Percentiles rank a stretch among this genome's conserved stretches.
phyloP scores from a whole-genome alignment of 768 basidiomycete genomes.

The Pisolithus marmoratus region DNA sequence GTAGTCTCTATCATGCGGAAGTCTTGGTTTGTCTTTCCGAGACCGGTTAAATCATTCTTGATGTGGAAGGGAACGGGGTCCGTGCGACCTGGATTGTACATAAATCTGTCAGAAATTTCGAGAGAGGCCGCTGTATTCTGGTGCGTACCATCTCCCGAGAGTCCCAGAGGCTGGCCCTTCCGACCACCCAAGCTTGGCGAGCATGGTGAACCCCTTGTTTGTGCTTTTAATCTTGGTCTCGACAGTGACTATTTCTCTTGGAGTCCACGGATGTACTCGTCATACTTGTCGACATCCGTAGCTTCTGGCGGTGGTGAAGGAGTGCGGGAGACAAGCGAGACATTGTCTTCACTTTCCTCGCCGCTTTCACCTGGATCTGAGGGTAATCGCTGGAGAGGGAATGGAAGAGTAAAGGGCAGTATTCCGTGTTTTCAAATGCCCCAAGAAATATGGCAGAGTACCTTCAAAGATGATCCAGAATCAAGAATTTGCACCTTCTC shows the following conservation, averaged over 20 bases:
- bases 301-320: slow-evolving; percentile 61
- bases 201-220: slow-evolving; percentile 78
- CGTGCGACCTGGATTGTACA: slow-evolving; percentile 58
- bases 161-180: slow-evolving; percentile 74
- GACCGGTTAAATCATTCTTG: slow-evolving; percentile 71
- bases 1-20: slow-evolving; percentile 81
- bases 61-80: slow-evolving; percentile 81
- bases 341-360: slow-evolving; percentile 50
- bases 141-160: slow-evolving; percentile 65
- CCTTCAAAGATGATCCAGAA: slow-evolving; percentile 51
- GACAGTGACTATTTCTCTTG: slow-evolving; percentile 68
- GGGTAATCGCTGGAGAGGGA: slow-evolving; percentile 59
- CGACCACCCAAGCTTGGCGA: slow-evolving; percentile 77
- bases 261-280: slow-evolving; percentile 51
- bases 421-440: slow-evolving; percentile 38
- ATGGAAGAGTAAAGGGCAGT: slow-evolving; percentile 49
- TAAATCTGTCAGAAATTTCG: not conserved
- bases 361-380: slow-evolving; percentile 27
- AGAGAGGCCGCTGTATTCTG: not conserved
- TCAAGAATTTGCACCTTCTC: slow-evolving; percentile 15
- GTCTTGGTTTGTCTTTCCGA: slow-evolving; percentile 76
- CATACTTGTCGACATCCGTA: slow-evolving; percentile 63
- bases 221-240: slow-evolving; percentile 74
- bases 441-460: slow-evolving; percentile 54
- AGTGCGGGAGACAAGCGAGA: slow-evolving; percentile 68